Evolutionary conservation across 2,329 filamentous ascomycete species (phyloP).

Genomic region (Trichoderma sp.): DNA sequence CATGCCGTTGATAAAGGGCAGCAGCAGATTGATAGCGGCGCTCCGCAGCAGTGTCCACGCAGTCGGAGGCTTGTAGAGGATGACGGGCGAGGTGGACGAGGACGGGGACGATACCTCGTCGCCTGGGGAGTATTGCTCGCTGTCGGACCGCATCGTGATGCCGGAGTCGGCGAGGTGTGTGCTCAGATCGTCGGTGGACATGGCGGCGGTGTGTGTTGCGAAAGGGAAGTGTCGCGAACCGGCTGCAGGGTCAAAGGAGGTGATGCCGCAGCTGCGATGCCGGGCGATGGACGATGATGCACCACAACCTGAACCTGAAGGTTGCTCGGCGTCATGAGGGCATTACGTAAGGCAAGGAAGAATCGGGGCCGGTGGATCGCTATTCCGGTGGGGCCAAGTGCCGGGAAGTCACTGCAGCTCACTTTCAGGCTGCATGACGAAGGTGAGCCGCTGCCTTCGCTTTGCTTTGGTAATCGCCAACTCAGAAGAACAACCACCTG

Average conservation of each 20-base stretch:
- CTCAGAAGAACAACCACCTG: background rate
- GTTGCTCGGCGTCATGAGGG: slow-evolving; percentile 23
- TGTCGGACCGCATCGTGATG: slow-evolving; percentile 79
- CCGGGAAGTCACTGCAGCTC: slow-evolving; percentile 18
- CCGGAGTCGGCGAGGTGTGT: slow-evolving; percentile 69
- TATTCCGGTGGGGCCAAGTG: slow-evolving; percentile 38
- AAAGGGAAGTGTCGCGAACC: background rate
- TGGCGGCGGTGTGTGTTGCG: slow-evolving; percentile 37
- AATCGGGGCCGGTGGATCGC: slow-evolving; percentile 37
- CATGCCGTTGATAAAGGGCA: slow-evolving; percentile 96
- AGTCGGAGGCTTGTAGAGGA: slow-evolving; percentile 87
- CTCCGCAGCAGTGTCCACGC: slow-evolving; percentile 83
- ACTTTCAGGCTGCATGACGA: slow-evolving; percentile 30
- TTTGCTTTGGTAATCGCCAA: slow-evolving; percentile 24
- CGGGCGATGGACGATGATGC: slow-evolving; percentile 6
- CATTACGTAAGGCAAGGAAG: slow-evolving; percentile 16
- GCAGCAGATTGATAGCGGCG: slow-evolving; percentile 89
- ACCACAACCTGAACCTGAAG: background rate
- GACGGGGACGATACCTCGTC: slow-evolving; percentile 65
- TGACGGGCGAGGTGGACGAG: slow-evolving; percentile 67
- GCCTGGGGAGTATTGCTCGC: slow-evolving; percentile 74
- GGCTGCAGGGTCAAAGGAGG: background rate
- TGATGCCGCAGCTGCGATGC: slow-evolving; percentile 3
- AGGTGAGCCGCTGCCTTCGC: slow-evolving; percentile 28
- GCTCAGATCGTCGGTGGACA: slow-evolving; percentile 56